Percentiles rank a stretch among this genome's conserved stretches.
phyloP scores from a whole-genome alignment of 2,329 filamentous ascomycete species.

The Pezicula radicicola region DNA sequence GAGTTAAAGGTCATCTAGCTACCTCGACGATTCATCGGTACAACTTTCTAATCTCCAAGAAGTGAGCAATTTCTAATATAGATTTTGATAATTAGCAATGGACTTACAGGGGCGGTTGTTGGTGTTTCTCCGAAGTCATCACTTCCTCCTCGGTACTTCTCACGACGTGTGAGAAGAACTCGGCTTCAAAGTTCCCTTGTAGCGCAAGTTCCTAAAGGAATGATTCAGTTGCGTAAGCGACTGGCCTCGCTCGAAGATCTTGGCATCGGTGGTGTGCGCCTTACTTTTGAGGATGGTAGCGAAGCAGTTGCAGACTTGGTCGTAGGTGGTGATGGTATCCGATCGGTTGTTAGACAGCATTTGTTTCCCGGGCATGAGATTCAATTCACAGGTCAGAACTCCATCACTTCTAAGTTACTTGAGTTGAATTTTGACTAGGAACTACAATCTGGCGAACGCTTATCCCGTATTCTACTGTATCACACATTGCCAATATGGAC shows the following conservation, averaged over 20 bases:
- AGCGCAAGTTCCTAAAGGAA: slow-evolving; percentile 38
- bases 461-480: slow-evolving; percentile 33
- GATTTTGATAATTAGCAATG: slow-evolving; percentile 24
- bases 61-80: background rate
- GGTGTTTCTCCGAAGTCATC: slow-evolving; percentile 1
- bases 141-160: slow-evolving; percentile 15
- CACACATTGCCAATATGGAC: slow-evolving; percentile 26
- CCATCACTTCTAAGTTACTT: background rate
- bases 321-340: slow-evolving; percentile 50
- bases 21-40: slow-evolving; percentile 29
- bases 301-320: slow-evolving; percentile 39
- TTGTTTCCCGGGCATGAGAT: slow-evolving; percentile 40
- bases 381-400: slow-evolving; percentile 35
- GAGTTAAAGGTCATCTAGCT: slow-evolving; percentile 33
- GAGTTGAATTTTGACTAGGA: slow-evolving; percentile 22
- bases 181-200: slow-evolving; percentile 46
- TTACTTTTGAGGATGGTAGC: slow-evolving; percentile 44
- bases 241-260: slow-evolving; percentile 37
- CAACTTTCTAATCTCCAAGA: background rate
- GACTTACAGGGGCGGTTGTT: slow-evolving; percentile 26
- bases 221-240: slow-evolving; percentile 42
- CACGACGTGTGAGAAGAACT: slow-evolving; percentile 26
- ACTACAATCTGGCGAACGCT: slow-evolving; percentile 45
- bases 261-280: slow-evolving; percentile 30
- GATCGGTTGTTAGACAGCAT: slow-evolving; percentile 40